Base-by-base conservation (phyloP, 208 protist genomes). In the Crithidia thermophila region DNA sequence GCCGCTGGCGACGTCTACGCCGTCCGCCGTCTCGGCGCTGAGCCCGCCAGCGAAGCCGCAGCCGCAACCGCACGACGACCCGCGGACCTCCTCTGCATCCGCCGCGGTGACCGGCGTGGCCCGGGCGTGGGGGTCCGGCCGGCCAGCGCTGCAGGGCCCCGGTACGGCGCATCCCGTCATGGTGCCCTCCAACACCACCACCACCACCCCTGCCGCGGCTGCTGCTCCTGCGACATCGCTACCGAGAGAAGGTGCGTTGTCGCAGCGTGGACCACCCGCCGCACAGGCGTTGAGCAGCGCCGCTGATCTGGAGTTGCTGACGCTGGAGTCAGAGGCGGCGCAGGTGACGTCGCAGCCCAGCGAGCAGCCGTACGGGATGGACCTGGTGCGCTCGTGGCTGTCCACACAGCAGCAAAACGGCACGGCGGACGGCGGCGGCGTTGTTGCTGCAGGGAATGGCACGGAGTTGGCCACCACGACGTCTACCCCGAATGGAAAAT, bases 341-440 rank as follows among this genome's bases (percentile, higher is more conserved):
- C 16, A 65, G 53, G 37, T 63, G 28, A 18, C 56, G 18, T 73
- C 64, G 36, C 72, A 62, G 51, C 67, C 84, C 36, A 81, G 49
- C 36, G 80, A 86, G 37, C 75, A 82, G 39, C 28, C 61, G 30
- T 85, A 85, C 56, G 77, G 80, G 0, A 65, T 87, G 43, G 80
- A 90, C 55, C 49, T 85, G 0, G 77, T 87, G 39, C 67, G 56
- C 27, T 69, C 67, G 21, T 75, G 69, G 62, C 39, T 85, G 34
- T 51, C 53, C 30, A 62, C 49, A 14, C 50, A 63, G 14, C 27
- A 50, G 36, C 39, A 64, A 47, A 18, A 25, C 16, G n/a, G 8
- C 20, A 47, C 46, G 20, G 25, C n/a, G 7, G 42, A 31, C 3
- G 40, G 51, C 52, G 45, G 59, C 59, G 43, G 30, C 23, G 28